Evolutionary conservation across 352 stramenopile species (phyloP).

Genomic region (Phytopythium kandeliae): DNA sequence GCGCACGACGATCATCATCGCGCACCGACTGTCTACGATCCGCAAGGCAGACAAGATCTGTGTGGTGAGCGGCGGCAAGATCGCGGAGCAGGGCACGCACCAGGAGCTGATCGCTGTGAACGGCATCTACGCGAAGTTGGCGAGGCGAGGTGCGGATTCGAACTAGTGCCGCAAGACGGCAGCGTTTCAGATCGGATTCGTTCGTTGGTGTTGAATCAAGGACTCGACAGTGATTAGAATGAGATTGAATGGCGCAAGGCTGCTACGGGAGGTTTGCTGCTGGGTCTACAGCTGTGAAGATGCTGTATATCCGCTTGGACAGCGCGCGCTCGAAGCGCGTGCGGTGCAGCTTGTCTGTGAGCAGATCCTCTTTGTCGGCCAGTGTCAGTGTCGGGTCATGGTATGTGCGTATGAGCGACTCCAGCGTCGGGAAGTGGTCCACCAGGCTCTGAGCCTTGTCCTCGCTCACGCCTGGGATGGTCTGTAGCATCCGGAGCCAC

Average conservation of each 20-base stretch:
- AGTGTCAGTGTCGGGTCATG: constrained; percentile 22
- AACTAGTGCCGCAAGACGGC: too few relatives aligned
- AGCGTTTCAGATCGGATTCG: too few relatives aligned
- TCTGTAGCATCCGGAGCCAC: constrained; percentile 78
- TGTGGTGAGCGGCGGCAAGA: constrained; percentile 24
- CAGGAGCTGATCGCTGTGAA: constrained; percentile 35
- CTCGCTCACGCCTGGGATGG: constrained; percentile 68
- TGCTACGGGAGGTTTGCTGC: constrained; percentile 21
- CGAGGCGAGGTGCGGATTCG: constrained; percentile 46
- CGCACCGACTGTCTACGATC: constrained; percentile 85
- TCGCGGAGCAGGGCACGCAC: constrained; percentile 42
- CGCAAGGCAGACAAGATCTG: constrained; percentile 12
- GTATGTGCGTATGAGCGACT: constrained; percentile 44
- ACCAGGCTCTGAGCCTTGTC: constrained; percentile 60
- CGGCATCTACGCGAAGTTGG: constrained; percentile 67
- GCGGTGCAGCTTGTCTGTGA: constrained; percentile 43
- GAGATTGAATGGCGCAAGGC: background rate
- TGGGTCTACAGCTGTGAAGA: constrained; percentile 41
- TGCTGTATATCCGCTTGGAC: constrained; percentile 47
- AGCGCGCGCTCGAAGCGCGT: constrained; percentile 34
- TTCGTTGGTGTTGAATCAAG: too few relatives aligned
- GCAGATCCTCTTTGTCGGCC: constrained; percentile 46
- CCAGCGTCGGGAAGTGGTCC: constrained; percentile 55
- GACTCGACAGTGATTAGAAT: too few relatives aligned
- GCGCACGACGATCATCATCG: constrained; percentile 84